Evolutionary conservation across 1,139 yeast genomes (phyloP).

Genomic region (Pichia sp.): DNA sequence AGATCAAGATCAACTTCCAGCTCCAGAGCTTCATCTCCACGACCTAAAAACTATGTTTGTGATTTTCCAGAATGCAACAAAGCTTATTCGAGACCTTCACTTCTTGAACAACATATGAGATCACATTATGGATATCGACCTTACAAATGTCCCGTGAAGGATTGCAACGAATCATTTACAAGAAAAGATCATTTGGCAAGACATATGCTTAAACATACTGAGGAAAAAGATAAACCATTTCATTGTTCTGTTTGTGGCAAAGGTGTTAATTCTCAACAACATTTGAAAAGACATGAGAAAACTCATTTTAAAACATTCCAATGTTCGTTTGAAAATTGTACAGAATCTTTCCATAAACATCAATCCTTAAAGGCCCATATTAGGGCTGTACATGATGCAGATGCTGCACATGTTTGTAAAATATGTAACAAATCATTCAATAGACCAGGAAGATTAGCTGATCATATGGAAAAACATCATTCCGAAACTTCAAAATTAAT

Average conservation of each 20-base stretch:
- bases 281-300: constrained; percentile 67
- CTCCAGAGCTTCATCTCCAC: constrained; percentile 13
- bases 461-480: constrained; percentile 59
- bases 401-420: constrained; percentile 43
- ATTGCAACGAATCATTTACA: constrained; percentile 61
- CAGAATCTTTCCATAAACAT: constrained; percentile 66
- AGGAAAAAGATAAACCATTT: constrained; percentile 59
- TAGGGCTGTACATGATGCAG: constrained; percentile 51
- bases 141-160: constrained; percentile 48
- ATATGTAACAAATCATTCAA: constrained; percentile 54
- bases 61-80: constrained; percentile 62
- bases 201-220: constrained; percentile 60
- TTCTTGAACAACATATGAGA: constrained; percentile 74
- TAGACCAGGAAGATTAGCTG: constrained; percentile 55
- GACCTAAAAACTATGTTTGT: constrained; percentile 53
- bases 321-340: constrained; percentile 60
- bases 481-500: constrained; percentile 49
- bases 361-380: constrained; percentile 74
- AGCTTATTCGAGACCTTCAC: constrained; percentile 74
- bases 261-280: constrained; percentile 79
- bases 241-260: constrained; percentile 73
- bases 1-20: constrained; percentile 28
- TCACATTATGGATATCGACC: constrained; percentile 80
- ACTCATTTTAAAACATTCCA: constrained; percentile 66
- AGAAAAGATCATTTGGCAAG: constrained; percentile 75